Conservation (phyloP, 352 stramenopile species). For the Globisporangium cystogenes region DNA sequence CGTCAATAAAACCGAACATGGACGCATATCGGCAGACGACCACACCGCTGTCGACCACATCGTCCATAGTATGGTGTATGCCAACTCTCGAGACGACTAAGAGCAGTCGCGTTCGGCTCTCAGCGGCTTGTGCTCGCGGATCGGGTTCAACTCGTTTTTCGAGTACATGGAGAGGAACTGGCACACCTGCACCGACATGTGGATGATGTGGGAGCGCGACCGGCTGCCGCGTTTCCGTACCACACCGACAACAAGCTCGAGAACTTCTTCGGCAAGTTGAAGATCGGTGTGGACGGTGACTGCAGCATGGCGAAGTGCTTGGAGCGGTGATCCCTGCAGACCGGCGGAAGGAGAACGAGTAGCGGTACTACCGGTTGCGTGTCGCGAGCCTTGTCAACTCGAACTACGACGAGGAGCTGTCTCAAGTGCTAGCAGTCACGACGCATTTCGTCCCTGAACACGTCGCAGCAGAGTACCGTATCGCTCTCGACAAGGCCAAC, state of each 20-base stretch:
- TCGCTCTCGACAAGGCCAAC: no score
- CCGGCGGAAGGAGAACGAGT: neutral
- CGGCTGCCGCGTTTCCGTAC: constrained; percentile 17
- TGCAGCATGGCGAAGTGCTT: constrained; percentile 1
- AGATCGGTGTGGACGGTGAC: constrained; percentile 7
- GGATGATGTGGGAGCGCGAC: constrained; percentile 12
- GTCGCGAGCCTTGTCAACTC: neutral
- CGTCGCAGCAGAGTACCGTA: no score
- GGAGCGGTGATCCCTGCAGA: neutral
- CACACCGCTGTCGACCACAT: no score
- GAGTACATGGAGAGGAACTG: neutral
- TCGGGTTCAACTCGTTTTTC: neutral
- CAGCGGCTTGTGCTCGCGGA: neutral
- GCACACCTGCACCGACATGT: neutral
- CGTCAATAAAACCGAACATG: no score
- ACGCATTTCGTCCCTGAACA: constrained; percentile 17
- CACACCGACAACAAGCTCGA: constrained; percentile 26
- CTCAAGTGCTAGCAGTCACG: constrained; percentile 8
- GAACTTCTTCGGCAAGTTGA: constrained; percentile 23
- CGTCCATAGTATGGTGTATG: no score
- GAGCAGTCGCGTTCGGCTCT: no score
- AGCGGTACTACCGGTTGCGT: neutral
- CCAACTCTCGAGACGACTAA: no score
- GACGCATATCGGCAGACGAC: no score
- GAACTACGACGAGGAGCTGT: constrained; percentile 20